phyloP scores from a whole-genome alignment of 768 basidiomycete species.

The Sarcomyxa edulis region DNA sequence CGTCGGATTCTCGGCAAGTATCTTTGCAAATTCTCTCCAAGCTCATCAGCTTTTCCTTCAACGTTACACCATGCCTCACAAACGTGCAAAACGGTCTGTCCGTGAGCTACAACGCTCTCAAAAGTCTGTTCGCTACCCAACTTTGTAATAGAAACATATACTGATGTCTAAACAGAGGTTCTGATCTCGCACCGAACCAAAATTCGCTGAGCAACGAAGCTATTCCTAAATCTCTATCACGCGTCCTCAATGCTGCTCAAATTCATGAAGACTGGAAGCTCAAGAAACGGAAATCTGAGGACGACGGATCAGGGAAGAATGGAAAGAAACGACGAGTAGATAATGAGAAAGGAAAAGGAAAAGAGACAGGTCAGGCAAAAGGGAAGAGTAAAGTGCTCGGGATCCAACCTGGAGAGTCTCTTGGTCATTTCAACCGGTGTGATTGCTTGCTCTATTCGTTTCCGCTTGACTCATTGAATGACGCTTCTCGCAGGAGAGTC shows the following conservation, averaged over 20 bases:
- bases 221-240: constrained; percentile 63
- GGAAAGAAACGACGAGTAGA: constrained; percentile 21
- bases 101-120: constrained; percentile 36
- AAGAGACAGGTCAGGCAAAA: constrained; percentile 12
- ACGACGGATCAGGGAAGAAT: constrained; percentile 15
- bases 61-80: constrained; percentile 57
- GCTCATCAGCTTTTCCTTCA: too few relatives aligned
- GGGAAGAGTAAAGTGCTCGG: constrained; percentile 25
- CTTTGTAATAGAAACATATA: not conserved
- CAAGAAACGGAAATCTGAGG: constrained; percentile 36
- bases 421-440: constrained; percentile 74
- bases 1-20: too few relatives aligned
- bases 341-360: constrained; percentile 11
- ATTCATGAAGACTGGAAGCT: constrained; percentile 51
- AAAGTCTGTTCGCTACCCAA: constrained; percentile 29
- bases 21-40: too few relatives aligned
- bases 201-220: constrained; percentile 43
- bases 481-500: constrained; percentile 52
- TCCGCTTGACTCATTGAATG: constrained; percentile 2
- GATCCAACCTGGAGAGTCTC: constrained; percentile 65
- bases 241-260: constrained; percentile 58
- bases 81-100: constrained; percentile 49
- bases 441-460: constrained; percentile 13
- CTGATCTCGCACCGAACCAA: constrained; percentile 44
- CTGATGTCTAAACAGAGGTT: constrained; percentile 29